Base-by-base conservation (phyloP, 768 basidiomycete genomes). In the Suillus ampliporus region DNA sequence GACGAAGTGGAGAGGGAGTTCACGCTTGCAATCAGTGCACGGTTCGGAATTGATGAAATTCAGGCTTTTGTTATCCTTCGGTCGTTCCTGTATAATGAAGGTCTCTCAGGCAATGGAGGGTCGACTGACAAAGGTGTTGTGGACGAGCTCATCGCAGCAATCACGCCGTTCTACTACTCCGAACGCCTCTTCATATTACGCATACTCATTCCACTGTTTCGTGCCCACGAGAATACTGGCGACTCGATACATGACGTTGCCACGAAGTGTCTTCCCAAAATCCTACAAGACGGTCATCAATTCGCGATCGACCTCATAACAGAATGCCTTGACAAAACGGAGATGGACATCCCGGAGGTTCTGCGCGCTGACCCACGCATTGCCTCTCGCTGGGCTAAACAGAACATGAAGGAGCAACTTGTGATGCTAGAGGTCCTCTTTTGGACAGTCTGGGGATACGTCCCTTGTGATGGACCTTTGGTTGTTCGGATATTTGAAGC, bases 161-260 rank as follows among this genome's bases (percentile, higher is more conserved):
- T 97, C 67, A 90, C 89, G 1, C 85, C 88, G 7, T 95, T 93
- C 83, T 92, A 92, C 74, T 86, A 87, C 65, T 87, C 89, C 5
- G 95, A 98, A 73, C 84, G 90, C 14, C 83, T 96, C 19, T 87
- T 84, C 67, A 73, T 89, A 50, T 78, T 90, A 15, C 88, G 91
- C 46, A 77, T 87, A 35, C 83, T 94, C 58, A 85, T 91, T 8
- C 89, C 92, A 0, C 82, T 97, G 3, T 85, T 96, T 57, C 86
- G 91, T 51, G 87, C 90, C 4, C 83, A 85, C 51, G 87, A 86
- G 60, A 86, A 89, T 64, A 66, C 82, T 1, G 73, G 76, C 0
- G 84, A 90, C 62, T 80, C 82, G 1, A 74, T 88, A 9, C 81
- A 89, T 69, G 72, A 77, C 1, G 67, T 89, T 53, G 86, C 92